Evolutionary conservation across 1,139 yeast genomes (phyloP).

Genomic region (Debaryomyces subglobosus): DNA sequence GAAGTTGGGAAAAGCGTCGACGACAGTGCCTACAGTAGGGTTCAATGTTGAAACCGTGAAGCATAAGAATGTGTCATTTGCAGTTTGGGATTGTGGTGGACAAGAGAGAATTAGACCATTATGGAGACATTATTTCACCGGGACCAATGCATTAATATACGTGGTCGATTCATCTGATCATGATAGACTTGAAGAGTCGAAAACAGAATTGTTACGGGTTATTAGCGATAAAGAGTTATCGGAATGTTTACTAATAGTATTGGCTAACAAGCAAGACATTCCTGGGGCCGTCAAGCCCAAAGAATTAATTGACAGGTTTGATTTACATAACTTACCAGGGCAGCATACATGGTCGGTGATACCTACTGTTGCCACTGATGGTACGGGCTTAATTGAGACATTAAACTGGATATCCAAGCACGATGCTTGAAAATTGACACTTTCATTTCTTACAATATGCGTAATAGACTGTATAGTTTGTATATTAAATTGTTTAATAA

Average conservation of each 20-base stretch:
- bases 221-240: slow-evolving; percentile 80
- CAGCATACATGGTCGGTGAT: slow-evolving; percentile 75
- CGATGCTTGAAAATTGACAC: slow-evolving; percentile 34
- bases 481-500: slow-evolving; percentile 5
- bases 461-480: slow-evolving; percentile 4
- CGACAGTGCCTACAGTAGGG: slow-evolving; percentile 93
- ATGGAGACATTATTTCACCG: slow-evolving; percentile 95
- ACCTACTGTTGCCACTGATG: slow-evolving; percentile 75
- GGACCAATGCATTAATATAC: slow-evolving; percentile 90
- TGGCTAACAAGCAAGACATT: slow-evolving; percentile 90
- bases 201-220: slow-evolving; percentile 75
- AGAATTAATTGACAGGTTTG: slow-evolving; percentile 62
- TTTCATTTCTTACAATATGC: slow-evolving; percentile 7
- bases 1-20: slow-evolving; percentile 72
- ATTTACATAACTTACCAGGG: slow-evolving; percentile 54
- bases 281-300: slow-evolving; percentile 64
- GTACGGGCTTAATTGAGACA: slow-evolving; percentile 75
- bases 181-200: slow-evolving; percentile 75
- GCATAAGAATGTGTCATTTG: slow-evolving; percentile 84
- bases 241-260: slow-evolving; percentile 75
- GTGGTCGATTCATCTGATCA: slow-evolving; percentile 84
- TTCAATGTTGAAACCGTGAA: slow-evolving; percentile 92
- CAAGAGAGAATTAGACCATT: slow-evolving; percentile 88
- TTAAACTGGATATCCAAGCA: slow-evolving; percentile 75
- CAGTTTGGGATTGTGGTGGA: slow-evolving; percentile 98